Conservation (phyloP, 1,284 basidiomycete species). For the Thelephora terrestris region DNA sequence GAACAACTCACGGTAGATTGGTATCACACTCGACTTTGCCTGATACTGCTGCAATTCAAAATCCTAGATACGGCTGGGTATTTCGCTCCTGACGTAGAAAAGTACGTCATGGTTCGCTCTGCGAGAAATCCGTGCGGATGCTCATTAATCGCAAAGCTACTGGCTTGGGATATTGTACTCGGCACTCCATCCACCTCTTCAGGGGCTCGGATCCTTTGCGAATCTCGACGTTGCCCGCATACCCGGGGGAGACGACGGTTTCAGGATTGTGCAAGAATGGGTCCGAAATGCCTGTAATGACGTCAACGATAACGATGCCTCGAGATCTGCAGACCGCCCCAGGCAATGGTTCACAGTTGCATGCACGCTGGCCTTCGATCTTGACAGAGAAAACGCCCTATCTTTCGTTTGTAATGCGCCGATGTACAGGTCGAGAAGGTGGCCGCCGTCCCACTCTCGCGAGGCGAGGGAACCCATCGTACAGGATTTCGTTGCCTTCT, state of each 20-base stretch:
- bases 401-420: conserved; percentile 7
- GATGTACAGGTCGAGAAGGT: neutral
- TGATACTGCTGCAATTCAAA: neutral
- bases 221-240: neutral
- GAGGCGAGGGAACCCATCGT: too few species aligned
- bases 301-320: too few species aligned
- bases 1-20: neutral
- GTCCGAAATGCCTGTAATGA: too few species aligned
- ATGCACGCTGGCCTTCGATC: too few species aligned
- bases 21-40: neutral
- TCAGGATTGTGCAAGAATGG: too few species aligned
- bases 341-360: too few species aligned
- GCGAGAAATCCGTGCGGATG: conserved; percentile 4
- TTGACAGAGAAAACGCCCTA: too few species aligned
- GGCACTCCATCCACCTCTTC: conserved; percentile 13
- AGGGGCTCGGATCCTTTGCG: conserved; percentile 13
- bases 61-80: neutral
- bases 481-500: too few species aligned
- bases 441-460: conserved; percentile 4
- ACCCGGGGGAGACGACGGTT: neutral
- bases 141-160: conserved; percentile 6
- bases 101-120: conserved; percentile 2
- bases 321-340: too few species aligned
- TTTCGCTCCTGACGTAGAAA: neutral
- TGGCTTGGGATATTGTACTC: conserved; percentile 18